Conservation (phyloP, 805 yeast species). For the Monosporozyma aquatica region DNA sequence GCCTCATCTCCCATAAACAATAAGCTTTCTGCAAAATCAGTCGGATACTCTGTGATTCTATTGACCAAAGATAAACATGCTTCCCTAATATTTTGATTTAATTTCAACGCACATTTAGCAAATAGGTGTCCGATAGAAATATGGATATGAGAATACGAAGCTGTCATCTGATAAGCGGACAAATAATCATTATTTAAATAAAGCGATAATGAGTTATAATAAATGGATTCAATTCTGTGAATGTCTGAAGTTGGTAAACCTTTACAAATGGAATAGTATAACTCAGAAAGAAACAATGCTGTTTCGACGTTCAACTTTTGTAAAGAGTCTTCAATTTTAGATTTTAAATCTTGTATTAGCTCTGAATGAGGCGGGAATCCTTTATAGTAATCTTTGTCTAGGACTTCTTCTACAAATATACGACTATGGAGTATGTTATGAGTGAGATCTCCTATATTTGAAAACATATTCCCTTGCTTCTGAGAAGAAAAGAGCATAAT, state of each 20-base stretch:
- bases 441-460: no score
- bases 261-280: constrained; percentile 53
- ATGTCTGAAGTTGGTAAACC: constrained; percentile 8
- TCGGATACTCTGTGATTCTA: constrained; percentile 6
- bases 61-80: constrained; percentile 10
- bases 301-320: constrained; percentile 34
- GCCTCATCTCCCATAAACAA: constrained; percentile 59
- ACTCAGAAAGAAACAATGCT: constrained; percentile 82
- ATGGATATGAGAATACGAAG: constrained; percentile 37
- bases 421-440: not conserved
- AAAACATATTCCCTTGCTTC: no score
- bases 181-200: constrained; percentile 50
- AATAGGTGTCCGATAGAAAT: constrained; percentile 70
- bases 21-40: not conserved
- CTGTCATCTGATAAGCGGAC: constrained; percentile 44
- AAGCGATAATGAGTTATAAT: constrained; percentile 61
- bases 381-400: not conserved
- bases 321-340: constrained; percentile 16
- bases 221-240: constrained; percentile 47
- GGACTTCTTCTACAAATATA: not conserved
- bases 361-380: constrained; percentile 3
- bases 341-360: constrained; percentile 7
- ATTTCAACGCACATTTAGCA: constrained; percentile 46
- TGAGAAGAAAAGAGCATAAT: not conserved
- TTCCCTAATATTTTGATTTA: constrained; percentile 13